Evolutionary conservation across 2,329 filamentous ascomycete species (phyloP), one percentile per base, ranked within the genome.

Genomic region (Colletotrichum phormii): DNA sequence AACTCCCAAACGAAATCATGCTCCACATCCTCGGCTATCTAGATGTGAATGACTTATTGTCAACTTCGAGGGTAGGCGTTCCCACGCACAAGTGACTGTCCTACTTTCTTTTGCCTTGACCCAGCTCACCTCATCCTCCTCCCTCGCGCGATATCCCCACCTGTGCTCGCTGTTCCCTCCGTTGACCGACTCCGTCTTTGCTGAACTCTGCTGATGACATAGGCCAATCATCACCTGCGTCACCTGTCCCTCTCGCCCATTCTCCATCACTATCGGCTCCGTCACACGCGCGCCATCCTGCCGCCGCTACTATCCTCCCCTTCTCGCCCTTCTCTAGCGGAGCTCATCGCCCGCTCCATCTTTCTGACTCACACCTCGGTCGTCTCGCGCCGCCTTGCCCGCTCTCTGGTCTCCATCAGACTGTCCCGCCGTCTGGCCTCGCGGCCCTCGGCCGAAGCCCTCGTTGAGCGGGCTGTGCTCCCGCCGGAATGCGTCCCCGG

Each of bases 311-410:
- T 94, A 12, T 83, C 84, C 8, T 88, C 88, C 6, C 87, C 90
- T 5, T 86, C 84, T 33, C 87, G 90, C 8, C 90, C 92, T 2
- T 87, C 89, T 4, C 84, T 91, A 2, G 81, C 89, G 49, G 89
- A 92, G 68, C 89, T 94, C 15, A 90, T 92, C 64, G 81, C 85
- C 26, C 88, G 91, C 53, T 88, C 86, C 79, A 93, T 94, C 78
- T 92, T 93, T 81, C 82, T 93, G 54, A 92, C 91, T 53, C 85
- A 88, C 67, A 94, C 90, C 15, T 89, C 91, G 42, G 86, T 92
- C 58, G 87, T 92, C 29, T 92, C 92, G 4, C 88, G 91, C 24
- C 85, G 86, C 26, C 86, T 94, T 3, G 89, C 89, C 58, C 88
- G 91, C 68, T 91, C 87, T 15, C 85, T 94, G 3, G 89, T 91